These are phyloP conservation scores for Capniomyces stellatus DNA, from an alignment of 371 early-diverging fungal species.

Conservation along the genomic window DNA sequence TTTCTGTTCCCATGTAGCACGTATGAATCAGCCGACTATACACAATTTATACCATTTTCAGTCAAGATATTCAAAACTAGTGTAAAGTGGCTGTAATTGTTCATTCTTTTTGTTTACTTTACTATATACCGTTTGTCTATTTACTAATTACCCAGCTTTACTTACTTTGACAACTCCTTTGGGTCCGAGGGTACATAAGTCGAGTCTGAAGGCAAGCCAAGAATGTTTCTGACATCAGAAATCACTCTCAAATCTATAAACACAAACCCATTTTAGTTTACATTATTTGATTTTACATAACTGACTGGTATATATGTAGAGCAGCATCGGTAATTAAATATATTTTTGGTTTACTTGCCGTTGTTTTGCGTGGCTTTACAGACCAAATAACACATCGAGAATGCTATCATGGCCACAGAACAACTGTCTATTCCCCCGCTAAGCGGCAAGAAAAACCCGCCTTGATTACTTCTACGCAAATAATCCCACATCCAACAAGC, in stretches of 20 bases:
- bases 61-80: too few species aligned
- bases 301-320: too few species aligned
- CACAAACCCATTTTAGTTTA: neutral
- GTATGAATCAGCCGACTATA: slow-evolving; percentile 48
- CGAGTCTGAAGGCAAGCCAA: slow-evolving; percentile 28
- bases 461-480: slow-evolving; percentile 67
- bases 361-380: slow-evolving; percentile 42
- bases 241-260: slow-evolving; percentile 27
- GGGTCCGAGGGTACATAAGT: slow-evolving; percentile 59
- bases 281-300: too few species aligned
- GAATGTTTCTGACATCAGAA: slow-evolving; percentile 50
- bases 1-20: slow-evolving; percentile 84
- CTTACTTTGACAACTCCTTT: slow-evolving; percentile 57
- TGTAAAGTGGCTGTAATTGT: too few species aligned
- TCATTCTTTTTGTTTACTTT: too few species aligned
- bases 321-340: too few species aligned
- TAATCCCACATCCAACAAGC: slow-evolving; percentile 99
- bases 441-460: slow-evolving; percentile 87
- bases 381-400: slow-evolving; percentile 86
- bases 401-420: slow-evolving; percentile 79
- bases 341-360: slow-evolving; percentile 30
- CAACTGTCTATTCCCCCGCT: slow-evolving; percentile 96
- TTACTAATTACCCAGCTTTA: neutral
- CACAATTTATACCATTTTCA: too few species aligned
- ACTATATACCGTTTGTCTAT: too few species aligned